These are phyloP conservation scores for Debaryomyces prosopidis DNA, from an alignment of 805 yeast genomes.

Conservation along the genomic window DNA sequence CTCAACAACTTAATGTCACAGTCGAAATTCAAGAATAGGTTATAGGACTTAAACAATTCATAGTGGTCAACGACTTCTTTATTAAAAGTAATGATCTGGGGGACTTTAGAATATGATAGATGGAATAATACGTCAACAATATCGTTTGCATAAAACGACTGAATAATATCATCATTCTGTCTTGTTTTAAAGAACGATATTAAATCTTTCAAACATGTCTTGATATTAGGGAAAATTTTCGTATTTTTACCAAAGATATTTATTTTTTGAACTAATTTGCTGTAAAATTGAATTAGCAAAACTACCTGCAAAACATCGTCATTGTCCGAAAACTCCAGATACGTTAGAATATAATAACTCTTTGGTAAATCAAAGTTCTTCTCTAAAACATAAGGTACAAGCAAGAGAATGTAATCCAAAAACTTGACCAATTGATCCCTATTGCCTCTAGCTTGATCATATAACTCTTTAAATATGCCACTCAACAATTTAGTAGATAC, in stretches of 20 bases:
- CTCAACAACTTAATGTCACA: conserved; percentile 21
- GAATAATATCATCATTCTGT: conserved; percentile 9
- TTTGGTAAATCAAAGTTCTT: not conserved
- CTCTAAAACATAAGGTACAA: conserved; percentile 11
- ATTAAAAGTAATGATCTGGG: conserved; percentile 4
- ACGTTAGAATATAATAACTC: conserved; percentile 9
- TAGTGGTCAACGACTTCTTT: conserved; percentile 7
- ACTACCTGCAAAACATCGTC: conserved; percentile 29
- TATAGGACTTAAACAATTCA: conserved; percentile 20
- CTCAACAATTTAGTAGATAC: conserved; percentile 2
- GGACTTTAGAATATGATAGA: conserved; percentile 16
- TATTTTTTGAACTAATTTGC: conserved; percentile 14
- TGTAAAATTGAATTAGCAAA: conserved; percentile 25
- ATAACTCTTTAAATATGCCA: conserved; percentile 6
- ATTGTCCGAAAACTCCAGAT: conserved; percentile 13
- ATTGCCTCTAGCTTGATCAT: conserved; percentile 7
- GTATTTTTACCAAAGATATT: not conserved
- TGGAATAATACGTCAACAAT: conserved; percentile 18
- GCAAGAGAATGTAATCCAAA: conserved; percentile 15
- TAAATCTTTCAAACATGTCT: not conserved
- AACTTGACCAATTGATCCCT: conserved; percentile 18
- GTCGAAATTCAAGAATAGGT: conserved; percentile 15
- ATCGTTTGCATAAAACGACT: conserved; percentile 14
- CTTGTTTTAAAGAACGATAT: not conserved
- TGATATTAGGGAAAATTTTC: conserved; percentile 5